These are phyloP conservation scores for Exophiala sp. DNA, from an alignment of 2,329 filamentous ascomycete species.

Conservation along the genomic window DNA sequence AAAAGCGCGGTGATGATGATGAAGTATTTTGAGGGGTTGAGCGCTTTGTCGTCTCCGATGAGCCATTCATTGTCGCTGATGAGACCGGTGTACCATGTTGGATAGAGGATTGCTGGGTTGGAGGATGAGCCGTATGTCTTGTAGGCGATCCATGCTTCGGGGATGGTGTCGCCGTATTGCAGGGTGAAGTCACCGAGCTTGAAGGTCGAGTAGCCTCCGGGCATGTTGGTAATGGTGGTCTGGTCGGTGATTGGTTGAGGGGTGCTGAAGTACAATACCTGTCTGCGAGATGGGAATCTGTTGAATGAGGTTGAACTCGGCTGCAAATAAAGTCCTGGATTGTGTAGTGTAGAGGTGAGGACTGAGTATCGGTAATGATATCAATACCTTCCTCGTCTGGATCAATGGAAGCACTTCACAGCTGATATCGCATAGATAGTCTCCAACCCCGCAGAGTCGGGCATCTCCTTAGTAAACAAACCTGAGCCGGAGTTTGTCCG, in stretches of 20 bases:
- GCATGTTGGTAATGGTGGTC: constrained; percentile 7
- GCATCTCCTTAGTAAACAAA: not conserved
- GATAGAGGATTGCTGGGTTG: constrained; percentile 68
- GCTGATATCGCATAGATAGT: not conserved
- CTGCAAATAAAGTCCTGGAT: too few species aligned
- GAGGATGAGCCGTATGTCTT: constrained; percentile 67
- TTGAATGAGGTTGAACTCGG: too few species aligned
- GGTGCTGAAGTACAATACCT: not conserved
- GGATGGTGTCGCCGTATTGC: constrained; percentile 60
- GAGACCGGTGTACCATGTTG: constrained; percentile 68
- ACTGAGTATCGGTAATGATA: too few species aligned
- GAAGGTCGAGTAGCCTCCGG: constrained; percentile 49
- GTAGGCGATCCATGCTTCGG: constrained; percentile 68
- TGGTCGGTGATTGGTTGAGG: not conserved
- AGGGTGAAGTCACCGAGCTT: constrained; percentile 65
- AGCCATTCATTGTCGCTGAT: constrained; percentile 75
- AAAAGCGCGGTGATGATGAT: constrained; percentile 68
- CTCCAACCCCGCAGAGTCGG: not conserved
- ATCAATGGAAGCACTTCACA: not conserved
- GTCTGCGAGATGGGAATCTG: too few species aligned
- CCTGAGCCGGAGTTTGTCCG: too few species aligned
- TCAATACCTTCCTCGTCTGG: too few species aligned
- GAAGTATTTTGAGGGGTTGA: constrained; percentile 63
- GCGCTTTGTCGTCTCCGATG: constrained; percentile 60
- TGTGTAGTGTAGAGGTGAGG: too few species aligned